A percentile compares a stretch with the other conserved stretches of the same genome.
Evolutionary conservation across 306 rosid species (phyloP).

Genomic region (Lathyrus sativus): DNA sequence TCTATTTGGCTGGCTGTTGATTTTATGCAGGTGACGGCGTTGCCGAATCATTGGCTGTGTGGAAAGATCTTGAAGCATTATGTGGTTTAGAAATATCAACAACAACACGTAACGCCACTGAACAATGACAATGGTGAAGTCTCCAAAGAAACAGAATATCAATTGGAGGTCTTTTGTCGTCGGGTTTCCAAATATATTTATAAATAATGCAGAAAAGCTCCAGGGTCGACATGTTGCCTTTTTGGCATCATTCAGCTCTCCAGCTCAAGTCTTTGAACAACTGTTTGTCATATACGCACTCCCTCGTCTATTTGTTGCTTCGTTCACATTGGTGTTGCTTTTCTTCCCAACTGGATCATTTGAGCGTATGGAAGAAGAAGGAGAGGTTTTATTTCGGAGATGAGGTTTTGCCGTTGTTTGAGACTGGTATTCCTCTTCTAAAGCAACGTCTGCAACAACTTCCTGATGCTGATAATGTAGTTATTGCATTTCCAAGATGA

Average conservation of each 20-base stretch:
- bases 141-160: slow-evolving; percentile 55
- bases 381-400: slow-evolving; percentile 98
- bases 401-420: slow-evolving; percentile 92
- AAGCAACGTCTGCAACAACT: slow-evolving; percentile 84
- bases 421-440: slow-evolving; percentile 91
- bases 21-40: no score
- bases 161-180: slow-evolving; percentile 93
- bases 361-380: slow-evolving; percentile 60
- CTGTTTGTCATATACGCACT: slow-evolving; percentile 89
- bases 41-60: no score
- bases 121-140: slow-evolving; percentile 36
- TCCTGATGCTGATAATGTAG: slow-evolving; percentile 79
- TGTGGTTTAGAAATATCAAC: no score
- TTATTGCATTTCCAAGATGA: slow-evolving; percentile 96
- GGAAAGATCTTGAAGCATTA: no score
- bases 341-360: no score
- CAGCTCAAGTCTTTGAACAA: slow-evolving; percentile 89
- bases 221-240: slow-evolving; percentile 94
- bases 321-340: no score
- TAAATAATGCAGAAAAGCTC: slow-evolving; percentile 85
- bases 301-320: no score
- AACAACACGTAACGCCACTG: no score
- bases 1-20: no score
- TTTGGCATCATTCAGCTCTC: slow-evolving; percentile 88
- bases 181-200: slow-evolving; percentile 89